These are phyloP conservation scores for Penicillium parvum DNA, from an alignment of 495 filamentous ascomycete species.

Conservation along the genomic window DNA sequence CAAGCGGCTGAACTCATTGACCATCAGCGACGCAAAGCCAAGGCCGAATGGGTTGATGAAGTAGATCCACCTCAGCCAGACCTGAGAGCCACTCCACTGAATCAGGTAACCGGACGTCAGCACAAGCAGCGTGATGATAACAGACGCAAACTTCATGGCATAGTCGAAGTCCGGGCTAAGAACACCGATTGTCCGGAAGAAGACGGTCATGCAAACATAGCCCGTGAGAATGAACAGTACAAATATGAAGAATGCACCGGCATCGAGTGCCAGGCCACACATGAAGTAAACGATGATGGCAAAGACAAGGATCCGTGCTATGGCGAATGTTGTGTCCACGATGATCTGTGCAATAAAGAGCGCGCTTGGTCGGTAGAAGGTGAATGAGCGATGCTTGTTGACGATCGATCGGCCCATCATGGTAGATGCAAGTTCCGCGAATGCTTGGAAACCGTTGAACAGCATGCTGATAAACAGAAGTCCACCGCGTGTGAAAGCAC, in stretches of 20 bases:
- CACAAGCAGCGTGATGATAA: conserved; percentile 74
- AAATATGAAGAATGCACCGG: conserved; percentile 78
- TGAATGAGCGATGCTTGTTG: conserved; percentile 75
- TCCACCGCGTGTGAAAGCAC: conserved; percentile 74
- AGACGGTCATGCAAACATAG: conserved; percentile 73
- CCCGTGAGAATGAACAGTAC: conserved; percentile 63
- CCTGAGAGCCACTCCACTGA: conserved; percentile 62
- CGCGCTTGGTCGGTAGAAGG: conserved; percentile 73
- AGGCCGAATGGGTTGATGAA: conserved; percentile 75
- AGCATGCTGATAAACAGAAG: conserved; percentile 70
- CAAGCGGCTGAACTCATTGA: conserved; percentile 69
- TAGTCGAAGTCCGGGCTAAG: conserved; percentile 81
- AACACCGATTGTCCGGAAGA: conserved; percentile 75
- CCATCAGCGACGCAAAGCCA: conserved; percentile 71
- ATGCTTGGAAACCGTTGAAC: conserved; percentile 78
- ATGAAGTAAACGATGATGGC: conserved; percentile 78
- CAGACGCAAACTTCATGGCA: conserved; percentile 73
- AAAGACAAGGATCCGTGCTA: conserved; percentile 65
- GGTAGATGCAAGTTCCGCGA: conserved; percentile 63
- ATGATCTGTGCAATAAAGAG: conserved; percentile 76
- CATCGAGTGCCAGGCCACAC: conserved; percentile 59
- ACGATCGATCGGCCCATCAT: conserved; percentile 72
- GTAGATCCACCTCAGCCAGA: conserved; percentile 79
- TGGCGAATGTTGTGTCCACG: conserved; percentile 69
- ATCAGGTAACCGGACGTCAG: conserved; percentile 78